These are phyloP conservation scores for Beauveria sp. DNA, from an alignment of 2,329 filamentous ascomycete species.

Conservation along the genomic window DNA sequence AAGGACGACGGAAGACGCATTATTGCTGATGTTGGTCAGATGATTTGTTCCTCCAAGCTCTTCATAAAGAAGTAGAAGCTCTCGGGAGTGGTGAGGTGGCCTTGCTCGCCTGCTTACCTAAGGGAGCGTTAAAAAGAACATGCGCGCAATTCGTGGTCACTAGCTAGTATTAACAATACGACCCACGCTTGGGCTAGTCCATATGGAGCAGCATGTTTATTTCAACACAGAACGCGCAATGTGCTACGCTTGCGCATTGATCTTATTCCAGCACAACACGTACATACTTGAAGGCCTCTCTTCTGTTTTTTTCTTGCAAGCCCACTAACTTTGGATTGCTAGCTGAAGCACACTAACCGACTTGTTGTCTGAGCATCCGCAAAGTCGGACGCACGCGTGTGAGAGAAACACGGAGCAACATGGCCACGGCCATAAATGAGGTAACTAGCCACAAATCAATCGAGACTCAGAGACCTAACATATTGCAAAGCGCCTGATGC, in stretches of 20 bases:
- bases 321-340: too few species aligned
- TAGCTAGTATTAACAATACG: too few species aligned
- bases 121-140: neutral
- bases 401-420: neutral
- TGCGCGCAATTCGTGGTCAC: neutral
- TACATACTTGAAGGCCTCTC: neutral
- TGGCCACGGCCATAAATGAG: slow-evolving; percentile 11
- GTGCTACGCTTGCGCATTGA: slow-evolving; percentile 13
- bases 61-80: neutral
- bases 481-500: slow-evolving; percentile 34
- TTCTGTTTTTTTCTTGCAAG: neutral
- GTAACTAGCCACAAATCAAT: neutral
- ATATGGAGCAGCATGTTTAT: slow-evolving; percentile 6
- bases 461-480: neutral
- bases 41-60: neutral
- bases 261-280: neutral
- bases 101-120: slow-evolving; percentile 9
- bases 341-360: neutral
- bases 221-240: neutral
- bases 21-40: slow-evolving; percentile 24
- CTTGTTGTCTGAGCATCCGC: neutral
- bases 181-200: neutral
- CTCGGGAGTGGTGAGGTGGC: slow-evolving; percentile 5
- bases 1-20: slow-evolving; percentile 65
- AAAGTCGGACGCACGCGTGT: neutral